Evolutionary conservation across 1,284 basidiomycete genomes (phyloP).

Genomic region (Heliocybe sulcata): DNA sequence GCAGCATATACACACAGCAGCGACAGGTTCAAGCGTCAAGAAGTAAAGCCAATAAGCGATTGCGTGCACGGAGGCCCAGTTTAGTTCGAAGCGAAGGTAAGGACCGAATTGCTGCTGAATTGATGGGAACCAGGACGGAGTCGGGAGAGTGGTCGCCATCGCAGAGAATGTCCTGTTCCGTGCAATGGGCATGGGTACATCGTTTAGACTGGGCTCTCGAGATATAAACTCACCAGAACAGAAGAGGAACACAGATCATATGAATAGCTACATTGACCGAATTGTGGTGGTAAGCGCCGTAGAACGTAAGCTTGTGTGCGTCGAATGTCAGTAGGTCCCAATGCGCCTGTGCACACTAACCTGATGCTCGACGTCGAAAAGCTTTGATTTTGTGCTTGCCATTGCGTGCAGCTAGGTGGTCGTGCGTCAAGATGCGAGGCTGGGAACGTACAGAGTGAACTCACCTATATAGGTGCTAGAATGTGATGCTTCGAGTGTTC

Average conservation of each 20-base stretch:
- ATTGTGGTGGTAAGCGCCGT: slow-evolving; percentile 84
- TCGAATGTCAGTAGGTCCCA: background rate
- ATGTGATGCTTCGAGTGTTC: background rate
- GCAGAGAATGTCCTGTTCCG: slow-evolving; percentile 56
- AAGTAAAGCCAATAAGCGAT: slow-evolving; percentile 67
- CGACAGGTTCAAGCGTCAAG: slow-evolving; percentile 66
- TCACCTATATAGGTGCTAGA: background rate
- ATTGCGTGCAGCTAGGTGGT: background rate
- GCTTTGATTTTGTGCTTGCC: slow-evolving; percentile 5
- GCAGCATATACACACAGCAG: slow-evolving; percentile 54
- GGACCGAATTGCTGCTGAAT: slow-evolving; percentile 47
- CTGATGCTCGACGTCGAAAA: slow-evolving; percentile 16
- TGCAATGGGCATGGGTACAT: background rate
- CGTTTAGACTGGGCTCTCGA: slow-evolving; percentile 1
- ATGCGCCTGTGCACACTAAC: slow-evolving; percentile 5
- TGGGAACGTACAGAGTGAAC: background rate
- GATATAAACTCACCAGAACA: slow-evolving; percentile 59
- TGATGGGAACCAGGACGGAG: slow-evolving; percentile 49
- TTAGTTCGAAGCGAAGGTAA: slow-evolving; percentile 66
- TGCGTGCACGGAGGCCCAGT: slow-evolving; percentile 50
- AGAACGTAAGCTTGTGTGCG: slow-evolving; percentile 66
- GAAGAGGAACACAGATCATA: slow-evolving; percentile 73
- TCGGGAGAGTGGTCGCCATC: slow-evolving; percentile 41
- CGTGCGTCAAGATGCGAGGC: background rate
- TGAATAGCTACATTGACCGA: slow-evolving; percentile 77